Percentiles rank a stretch among this genome's conserved stretches.
These are phyloP conservation scores for Lanmaoa rubissima DNA, from an alignment of 768 basidiomycete genomes.

Conservation along the genomic window DNA sequence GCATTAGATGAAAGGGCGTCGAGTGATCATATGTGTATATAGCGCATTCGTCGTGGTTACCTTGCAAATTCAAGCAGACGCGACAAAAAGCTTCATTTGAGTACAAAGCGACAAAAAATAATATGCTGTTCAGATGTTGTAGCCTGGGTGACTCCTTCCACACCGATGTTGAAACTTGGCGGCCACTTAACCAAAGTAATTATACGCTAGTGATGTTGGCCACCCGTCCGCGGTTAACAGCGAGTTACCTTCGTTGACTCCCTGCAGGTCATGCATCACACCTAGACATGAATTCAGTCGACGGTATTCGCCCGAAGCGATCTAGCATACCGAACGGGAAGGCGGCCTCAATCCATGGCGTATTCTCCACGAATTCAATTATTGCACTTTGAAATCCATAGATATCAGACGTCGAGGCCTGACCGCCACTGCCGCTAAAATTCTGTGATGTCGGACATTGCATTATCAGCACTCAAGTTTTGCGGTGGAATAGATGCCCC, in stretches of 20 bases:
- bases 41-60: too few relatives aligned
- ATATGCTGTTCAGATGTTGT: background rate
- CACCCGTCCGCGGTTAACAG: constrained; percentile 46
- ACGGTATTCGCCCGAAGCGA: background rate
- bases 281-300: constrained; percentile 34
- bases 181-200: constrained; percentile 42
- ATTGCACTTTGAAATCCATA: constrained; percentile 47
- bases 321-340: constrained; percentile 62
- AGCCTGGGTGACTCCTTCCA: background rate
- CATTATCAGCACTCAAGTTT: background rate
- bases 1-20: background rate
- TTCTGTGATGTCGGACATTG: constrained; percentile 36
- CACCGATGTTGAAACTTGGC: background rate
- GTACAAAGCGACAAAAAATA: constrained; percentile 13
- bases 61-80: too few relatives aligned
- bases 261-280: constrained; percentile 51
- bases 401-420: constrained; percentile 42
- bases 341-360: constrained; percentile 38
- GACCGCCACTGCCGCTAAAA: constrained; percentile 45
- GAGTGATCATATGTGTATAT: background rate
- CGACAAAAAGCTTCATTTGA: background rate
- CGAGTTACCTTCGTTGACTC: constrained; percentile 54
- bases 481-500: background rate
- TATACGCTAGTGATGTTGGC: constrained; percentile 55
- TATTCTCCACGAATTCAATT: constrained; percentile 45